A percentile compares a stretch with the other conserved stretches of the same genome.
Evolutionary conservation across 2,329 filamentous ascomycete genomes (phyloP).

Genomic region (Curvularia eragrostidis): DNA sequence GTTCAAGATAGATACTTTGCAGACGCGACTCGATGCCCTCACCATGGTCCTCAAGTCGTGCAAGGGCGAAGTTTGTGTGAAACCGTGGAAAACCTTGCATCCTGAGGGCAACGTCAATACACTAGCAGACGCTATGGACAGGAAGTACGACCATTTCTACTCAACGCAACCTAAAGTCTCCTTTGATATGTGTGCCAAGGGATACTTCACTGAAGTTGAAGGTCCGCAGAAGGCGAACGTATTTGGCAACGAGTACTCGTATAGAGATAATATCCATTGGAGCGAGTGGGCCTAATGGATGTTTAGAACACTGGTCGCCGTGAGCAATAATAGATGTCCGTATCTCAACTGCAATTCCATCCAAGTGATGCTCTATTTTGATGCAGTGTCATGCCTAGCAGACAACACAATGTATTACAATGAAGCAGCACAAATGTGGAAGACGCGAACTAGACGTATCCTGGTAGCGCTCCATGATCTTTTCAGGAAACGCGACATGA

Average conservation of each 20-base stretch:
- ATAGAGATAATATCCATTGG: neutral
- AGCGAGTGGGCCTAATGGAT: neutral
- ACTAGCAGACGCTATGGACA: neutral
- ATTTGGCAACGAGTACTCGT: neutral
- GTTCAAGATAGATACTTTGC: neutral
- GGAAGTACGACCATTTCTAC: neutral
- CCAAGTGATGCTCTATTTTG: too few relatives aligned
- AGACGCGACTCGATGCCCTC: neutral
- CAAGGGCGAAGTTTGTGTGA: conserved; percentile 1
- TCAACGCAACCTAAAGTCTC: neutral
- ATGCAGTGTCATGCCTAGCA: too few relatives aligned
- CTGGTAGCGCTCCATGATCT: too few relatives aligned
- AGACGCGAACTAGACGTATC: too few relatives aligned
- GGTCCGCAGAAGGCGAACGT: neutral
- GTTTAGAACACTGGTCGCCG: too few relatives aligned
- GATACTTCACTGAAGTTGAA: conserved; percentile 1
- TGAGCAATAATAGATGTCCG: too few relatives aligned
- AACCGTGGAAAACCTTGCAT: neutral
- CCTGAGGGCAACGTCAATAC: neutral
- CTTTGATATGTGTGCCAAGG: conserved; percentile 3
- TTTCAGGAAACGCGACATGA: too few relatives aligned
- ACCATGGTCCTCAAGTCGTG: neutral
- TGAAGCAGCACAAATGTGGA: too few relatives aligned
- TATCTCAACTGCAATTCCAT: too few relatives aligned
- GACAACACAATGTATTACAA: too few relatives aligned